Evolutionary conservation across 257 asterid genomes (phyloP).

Genomic region (Solanum rostratum): DNA sequence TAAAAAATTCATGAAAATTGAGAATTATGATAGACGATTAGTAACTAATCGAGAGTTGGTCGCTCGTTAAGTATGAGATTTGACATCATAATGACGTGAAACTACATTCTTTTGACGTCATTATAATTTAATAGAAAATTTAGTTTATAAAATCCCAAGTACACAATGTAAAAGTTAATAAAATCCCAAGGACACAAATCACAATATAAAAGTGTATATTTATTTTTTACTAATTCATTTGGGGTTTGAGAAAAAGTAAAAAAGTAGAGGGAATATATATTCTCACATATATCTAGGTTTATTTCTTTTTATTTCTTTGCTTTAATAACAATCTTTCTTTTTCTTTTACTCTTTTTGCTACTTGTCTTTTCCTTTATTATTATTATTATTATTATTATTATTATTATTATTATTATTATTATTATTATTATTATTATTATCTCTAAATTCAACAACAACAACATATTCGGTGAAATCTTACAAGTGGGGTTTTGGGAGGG

Average conservation of each 20-base stretch:
- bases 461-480: no score
- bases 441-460: no score
- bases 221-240: no score
- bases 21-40: neutral
- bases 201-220: neutral
- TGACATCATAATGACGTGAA: neutral
- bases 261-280: neutral
- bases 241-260: constrained; percentile 1
- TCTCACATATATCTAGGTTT: neutral
- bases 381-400: no score
- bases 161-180: neutral
- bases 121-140: neutral
- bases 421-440: no score
- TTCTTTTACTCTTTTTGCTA: neutral
- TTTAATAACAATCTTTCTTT: neutral
- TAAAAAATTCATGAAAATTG: neutral
- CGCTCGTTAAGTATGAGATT: neutral
- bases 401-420: no score
- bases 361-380: neutral
- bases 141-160: neutral
- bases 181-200: neutral
- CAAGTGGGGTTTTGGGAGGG: no score
- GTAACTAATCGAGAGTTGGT: neutral
- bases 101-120: neutral
- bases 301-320: neutral